These are phyloP conservation scores for Otatea glauca DNA, from an alignment of 176 grass and related monocot species.

Conservation along the genomic window DNA sequence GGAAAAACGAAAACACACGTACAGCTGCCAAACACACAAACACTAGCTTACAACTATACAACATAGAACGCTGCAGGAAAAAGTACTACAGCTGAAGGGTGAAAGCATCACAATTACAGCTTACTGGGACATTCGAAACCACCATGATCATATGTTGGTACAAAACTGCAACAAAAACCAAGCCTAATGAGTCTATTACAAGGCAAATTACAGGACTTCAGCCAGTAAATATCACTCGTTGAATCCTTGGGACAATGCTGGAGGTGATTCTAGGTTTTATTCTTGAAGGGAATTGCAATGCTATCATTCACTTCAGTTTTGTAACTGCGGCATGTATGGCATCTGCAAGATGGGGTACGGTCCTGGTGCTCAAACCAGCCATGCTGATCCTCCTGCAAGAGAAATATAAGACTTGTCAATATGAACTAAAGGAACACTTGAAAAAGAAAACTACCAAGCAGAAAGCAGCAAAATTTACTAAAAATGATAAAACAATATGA, in stretches of 20 bases:
- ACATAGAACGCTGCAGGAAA: neutral
- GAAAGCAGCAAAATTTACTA: neutral
- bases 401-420: neutral
- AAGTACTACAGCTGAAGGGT: neutral
- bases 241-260: conserved; percentile 2
- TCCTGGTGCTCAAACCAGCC: conserved; percentile 82
- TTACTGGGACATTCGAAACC: neutral
- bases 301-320: conserved; percentile 52
- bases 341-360: conserved; percentile 73
- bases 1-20: neutral
- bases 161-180: conserved; percentile 22
- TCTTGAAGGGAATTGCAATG: neutral
- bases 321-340: conserved; percentile 92
- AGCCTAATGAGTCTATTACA: conserved; percentile 29
- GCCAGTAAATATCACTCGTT: conserved; percentile 38
- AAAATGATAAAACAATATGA: neutral
- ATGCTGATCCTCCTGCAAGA: conserved; percentile 97
- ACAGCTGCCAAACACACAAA: neutral
- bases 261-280: conserved; percentile 42
- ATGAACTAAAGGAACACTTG: conserved; percentile 6
- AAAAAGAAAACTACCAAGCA: neutral
- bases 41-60: neutral
- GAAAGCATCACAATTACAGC: conserved; percentile 10
- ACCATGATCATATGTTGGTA: conserved; percentile 25
- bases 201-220: conserved; percentile 23